These are phyloP conservation scores for Aspergillus sp. DNA, from an alignment of 2,329 filamentous ascomycete species.

Conservation along the genomic window DNA sequence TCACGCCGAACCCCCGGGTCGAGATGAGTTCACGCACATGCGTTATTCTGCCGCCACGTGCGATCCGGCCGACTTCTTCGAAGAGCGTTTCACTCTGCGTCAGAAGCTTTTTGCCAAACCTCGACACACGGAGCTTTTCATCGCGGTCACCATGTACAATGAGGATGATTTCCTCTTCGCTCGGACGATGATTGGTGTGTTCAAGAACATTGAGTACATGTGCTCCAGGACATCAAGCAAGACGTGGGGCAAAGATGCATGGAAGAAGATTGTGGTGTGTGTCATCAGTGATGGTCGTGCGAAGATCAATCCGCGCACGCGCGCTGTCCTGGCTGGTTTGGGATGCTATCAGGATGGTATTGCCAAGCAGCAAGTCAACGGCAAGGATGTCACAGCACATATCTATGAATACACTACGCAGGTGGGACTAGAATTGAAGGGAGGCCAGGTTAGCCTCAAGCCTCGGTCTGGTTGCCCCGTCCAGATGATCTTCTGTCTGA, in stretches of 20 bases:
- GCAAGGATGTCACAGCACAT: conserved; percentile 93
- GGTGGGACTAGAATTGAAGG: conserved; percentile 79
- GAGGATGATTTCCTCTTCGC: conserved; percentile 96
- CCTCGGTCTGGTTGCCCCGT: conserved; percentile 82
- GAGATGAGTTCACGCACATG: conserved; percentile 77
- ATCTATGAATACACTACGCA: conserved; percentile 77
- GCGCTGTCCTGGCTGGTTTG: conserved; percentile 85
- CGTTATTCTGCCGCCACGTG: conserved; percentile 93
- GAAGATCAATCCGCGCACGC: conserved; percentile 92
- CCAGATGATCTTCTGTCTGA: conserved; percentile 95
- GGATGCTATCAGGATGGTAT: conserved; percentile 98
- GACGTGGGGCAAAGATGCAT: conserved; percentile 97
- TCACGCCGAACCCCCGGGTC: conserved; percentile 75
- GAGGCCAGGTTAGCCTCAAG: conserved; percentile 80
- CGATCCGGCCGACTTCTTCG: conserved; percentile 84
- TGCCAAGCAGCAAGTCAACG: conserved; percentile 96
- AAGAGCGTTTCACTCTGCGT: conserved; percentile 85
- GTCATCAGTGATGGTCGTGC: conserved; percentile 95
- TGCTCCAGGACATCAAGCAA: conserved; percentile 90
- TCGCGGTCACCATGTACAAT: conserved; percentile 98
- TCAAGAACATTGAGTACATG: conserved; percentile 99
- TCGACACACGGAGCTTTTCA: conserved; percentile 90
- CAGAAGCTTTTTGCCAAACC: conserved; percentile 91
- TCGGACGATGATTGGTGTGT: conserved; percentile 91
- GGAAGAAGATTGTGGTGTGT: conserved; percentile 99